Conservation (phyloP, 768 basidiomycete species). For the Amanita exitialis region DNA sequence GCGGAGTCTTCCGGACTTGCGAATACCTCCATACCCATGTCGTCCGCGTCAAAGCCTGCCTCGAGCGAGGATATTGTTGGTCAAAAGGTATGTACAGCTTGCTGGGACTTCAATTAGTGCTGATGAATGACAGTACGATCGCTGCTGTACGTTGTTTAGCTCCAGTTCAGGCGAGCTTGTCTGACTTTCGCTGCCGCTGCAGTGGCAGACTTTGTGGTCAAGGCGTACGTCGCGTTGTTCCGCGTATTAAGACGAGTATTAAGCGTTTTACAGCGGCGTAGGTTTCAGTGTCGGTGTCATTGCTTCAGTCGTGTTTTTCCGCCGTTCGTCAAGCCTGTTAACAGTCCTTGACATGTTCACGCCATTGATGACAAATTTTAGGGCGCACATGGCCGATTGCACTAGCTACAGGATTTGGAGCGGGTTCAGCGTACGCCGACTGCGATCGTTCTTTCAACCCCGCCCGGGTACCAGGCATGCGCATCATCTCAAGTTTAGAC, state of each 20-base stretch:
- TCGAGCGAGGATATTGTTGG: slow-evolving; percentile 87
- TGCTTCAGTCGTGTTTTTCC: slow-evolving; percentile 85
- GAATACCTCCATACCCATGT: slow-evolving; percentile 21
- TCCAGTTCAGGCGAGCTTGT: slow-evolving; percentile 4
- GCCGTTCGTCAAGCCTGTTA: slow-evolving; percentile 48
- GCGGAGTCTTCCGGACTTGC: slow-evolving; percentile 22
- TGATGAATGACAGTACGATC: slow-evolving; percentile 56
- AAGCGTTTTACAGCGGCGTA: slow-evolving; percentile 47
- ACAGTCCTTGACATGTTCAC: slow-evolving; percentile 2
- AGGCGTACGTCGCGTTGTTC: slow-evolving; percentile 46
- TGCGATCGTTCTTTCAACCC: slow-evolving; percentile 93
- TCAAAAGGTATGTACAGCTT: slow-evolving; percentile 58
- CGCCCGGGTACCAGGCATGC: slow-evolving; percentile 76
- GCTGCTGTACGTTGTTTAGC: slow-evolving; percentile 48
- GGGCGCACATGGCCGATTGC: slow-evolving; percentile 92
- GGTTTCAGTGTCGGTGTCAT: slow-evolving; percentile 87
- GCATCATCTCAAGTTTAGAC: slow-evolving; percentile 39
- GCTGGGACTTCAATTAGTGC: background rate
- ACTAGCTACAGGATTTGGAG: slow-evolving; percentile 78
- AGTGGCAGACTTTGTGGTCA: slow-evolving; percentile 81
- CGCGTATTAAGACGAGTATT: background rate
- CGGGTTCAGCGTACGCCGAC: slow-evolving; percentile 82
- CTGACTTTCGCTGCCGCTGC: slow-evolving; percentile 7
- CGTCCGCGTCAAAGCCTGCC: slow-evolving; percentile 50
- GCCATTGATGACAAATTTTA: slow-evolving; percentile 18